These are phyloP conservation scores for Penicillium soppii DNA, from an alignment of 495 filamentous ascomycete genomes.

Conservation along the genomic window DNA sequence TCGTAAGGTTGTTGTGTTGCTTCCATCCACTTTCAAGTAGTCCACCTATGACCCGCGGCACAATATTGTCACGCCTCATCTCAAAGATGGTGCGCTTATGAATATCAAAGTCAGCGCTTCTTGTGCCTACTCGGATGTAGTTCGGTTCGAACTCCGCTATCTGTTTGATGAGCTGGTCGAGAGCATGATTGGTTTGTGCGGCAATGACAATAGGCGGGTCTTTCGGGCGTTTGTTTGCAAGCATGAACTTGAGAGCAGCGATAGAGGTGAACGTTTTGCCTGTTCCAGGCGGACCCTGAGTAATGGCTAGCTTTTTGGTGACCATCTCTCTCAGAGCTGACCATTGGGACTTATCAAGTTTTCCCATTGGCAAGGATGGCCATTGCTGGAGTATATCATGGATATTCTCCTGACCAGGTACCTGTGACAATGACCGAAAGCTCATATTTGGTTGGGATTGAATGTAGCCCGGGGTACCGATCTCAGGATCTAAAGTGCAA, in stretches of 20 bases:
- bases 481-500: constrained; percentile 47
- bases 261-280: constrained; percentile 84
- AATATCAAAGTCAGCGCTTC: constrained; percentile 62
- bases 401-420: constrained; percentile 12
- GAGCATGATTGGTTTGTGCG: constrained; percentile 89
- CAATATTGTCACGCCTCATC: constrained; percentile 39
- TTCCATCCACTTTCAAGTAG: constrained; percentile 55
- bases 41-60: constrained; percentile 31
- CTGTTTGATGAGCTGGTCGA: constrained; percentile 78
- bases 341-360: constrained; percentile 69
- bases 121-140: constrained; percentile 77
- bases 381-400: constrained; percentile 50
- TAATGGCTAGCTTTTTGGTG: constrained; percentile 69
- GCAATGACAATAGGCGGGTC: constrained; percentile 76
- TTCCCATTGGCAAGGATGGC: constrained; percentile 46
- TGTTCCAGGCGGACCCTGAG: constrained; percentile 91
- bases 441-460: constrained; percentile 43
- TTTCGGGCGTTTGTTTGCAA: constrained; percentile 56
- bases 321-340: constrained; percentile 67
- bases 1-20: constrained; percentile 25
- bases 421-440: constrained; percentile 36
- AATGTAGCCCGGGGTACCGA: constrained; percentile 52
- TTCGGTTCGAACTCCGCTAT: constrained; percentile 62
- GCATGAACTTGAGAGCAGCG: constrained; percentile 63
- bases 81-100: constrained; percentile 69